Evolutionary conservation across 352 stramenopile genomes (phyloP).

Genomic region (Halophytophthora batemanensis): DNA sequence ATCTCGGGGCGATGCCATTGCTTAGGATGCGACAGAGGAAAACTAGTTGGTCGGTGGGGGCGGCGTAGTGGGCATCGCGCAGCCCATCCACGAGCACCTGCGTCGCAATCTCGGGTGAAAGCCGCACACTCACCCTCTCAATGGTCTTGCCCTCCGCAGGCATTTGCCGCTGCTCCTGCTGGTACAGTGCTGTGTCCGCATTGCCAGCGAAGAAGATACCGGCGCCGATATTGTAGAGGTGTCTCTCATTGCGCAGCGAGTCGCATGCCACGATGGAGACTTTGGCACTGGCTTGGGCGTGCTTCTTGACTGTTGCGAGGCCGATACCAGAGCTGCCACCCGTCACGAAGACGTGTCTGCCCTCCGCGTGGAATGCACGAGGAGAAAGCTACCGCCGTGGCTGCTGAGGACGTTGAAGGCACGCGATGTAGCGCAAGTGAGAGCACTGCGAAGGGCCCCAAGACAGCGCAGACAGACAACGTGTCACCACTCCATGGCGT

Average conservation of each 20-base stretch:
- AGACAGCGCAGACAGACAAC: too few relatives aligned
- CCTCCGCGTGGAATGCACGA: conserved; percentile 22
- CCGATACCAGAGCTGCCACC: conserved; percentile 48
- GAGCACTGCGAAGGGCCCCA: too few relatives aligned
- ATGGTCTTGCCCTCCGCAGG: conserved; percentile 43
- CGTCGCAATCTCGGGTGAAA: conserved; percentile 28
- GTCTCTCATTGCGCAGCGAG: conserved; percentile 42
- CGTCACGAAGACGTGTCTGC: conserved; percentile 44
- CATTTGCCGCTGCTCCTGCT: conserved; percentile 31
- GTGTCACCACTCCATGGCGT: too few relatives aligned
- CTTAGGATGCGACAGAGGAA: conserved; percentile 38
- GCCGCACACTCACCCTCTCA: conserved; percentile 24
- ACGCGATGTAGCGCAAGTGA: too few relatives aligned
- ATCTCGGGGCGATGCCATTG: conserved; percentile 43
- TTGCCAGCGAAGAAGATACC: conserved; percentile 45
- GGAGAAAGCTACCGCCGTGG: too few relatives aligned
- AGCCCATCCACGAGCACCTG: conserved; percentile 36
- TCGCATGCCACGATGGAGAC: conserved; percentile 42
- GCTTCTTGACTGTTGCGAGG: conserved; percentile 39
- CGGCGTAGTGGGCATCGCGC: conserved; percentile 40
- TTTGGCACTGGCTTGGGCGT: conserved; percentile 37
- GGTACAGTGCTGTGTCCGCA: conserved; percentile 44
- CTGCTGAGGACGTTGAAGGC: too few relatives aligned
- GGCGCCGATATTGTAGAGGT: conserved; percentile 35
- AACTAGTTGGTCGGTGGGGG: conserved; percentile 47